These are phyloP conservation scores for Fusarium pseudonygamai DNA, from an alignment of 2,329 filamentous ascomycete species.

Conservation along the genomic window DNA sequence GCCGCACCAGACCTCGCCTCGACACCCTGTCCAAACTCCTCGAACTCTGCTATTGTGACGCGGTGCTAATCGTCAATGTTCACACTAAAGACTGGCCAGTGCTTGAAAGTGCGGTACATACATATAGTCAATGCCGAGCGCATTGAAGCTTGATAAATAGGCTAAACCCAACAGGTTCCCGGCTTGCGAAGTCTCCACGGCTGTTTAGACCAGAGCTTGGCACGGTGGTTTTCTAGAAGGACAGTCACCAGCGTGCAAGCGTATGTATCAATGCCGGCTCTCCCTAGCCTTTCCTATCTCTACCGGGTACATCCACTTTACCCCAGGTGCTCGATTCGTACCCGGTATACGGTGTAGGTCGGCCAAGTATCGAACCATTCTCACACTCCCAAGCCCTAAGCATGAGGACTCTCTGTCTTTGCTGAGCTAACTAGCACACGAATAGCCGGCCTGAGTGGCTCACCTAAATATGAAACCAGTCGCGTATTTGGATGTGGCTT, in stretches of 20 bases:
- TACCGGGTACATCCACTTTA: slow-evolving; percentile 39
- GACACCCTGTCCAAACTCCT: slow-evolving; percentile 21
- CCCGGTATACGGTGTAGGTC: slow-evolving; percentile 27
- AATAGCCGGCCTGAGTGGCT: slow-evolving; percentile 29
- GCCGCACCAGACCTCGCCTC: slow-evolving; percentile 34
- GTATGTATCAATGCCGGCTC: slow-evolving; percentile 28
- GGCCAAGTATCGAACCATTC: slow-evolving; percentile 37
- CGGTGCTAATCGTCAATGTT: slow-evolving; percentile 36
- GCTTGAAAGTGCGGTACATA: slow-evolving; percentile 5
- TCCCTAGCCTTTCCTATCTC: slow-evolving; percentile 29
- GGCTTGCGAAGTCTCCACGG: slow-evolving; percentile 22
- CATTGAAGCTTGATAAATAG: slow-evolving; percentile 14
- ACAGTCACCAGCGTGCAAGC: slow-evolving; percentile 18
- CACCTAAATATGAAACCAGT: slow-evolving; percentile 44
- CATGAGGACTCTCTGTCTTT: slow-evolving; percentile 5
- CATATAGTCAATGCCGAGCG: slow-evolving; percentile 11
- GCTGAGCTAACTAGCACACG: slow-evolving; percentile 21
- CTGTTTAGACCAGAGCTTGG: slow-evolving; percentile 14
- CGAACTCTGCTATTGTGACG: slow-evolving; percentile 3
- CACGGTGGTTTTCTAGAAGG: slow-evolving; percentile 37
- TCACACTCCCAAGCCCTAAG: slow-evolving; percentile 24
- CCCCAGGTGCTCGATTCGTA: slow-evolving; percentile 41
- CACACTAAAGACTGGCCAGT: slow-evolving; percentile 13
- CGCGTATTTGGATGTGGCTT: slow-evolving; percentile 28
- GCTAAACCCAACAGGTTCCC: slow-evolving; percentile 18